Evolutionary conservation across 495 filamentous ascomycete species (phyloP).

Genomic region (Trichocladium antarcticum): DNA sequence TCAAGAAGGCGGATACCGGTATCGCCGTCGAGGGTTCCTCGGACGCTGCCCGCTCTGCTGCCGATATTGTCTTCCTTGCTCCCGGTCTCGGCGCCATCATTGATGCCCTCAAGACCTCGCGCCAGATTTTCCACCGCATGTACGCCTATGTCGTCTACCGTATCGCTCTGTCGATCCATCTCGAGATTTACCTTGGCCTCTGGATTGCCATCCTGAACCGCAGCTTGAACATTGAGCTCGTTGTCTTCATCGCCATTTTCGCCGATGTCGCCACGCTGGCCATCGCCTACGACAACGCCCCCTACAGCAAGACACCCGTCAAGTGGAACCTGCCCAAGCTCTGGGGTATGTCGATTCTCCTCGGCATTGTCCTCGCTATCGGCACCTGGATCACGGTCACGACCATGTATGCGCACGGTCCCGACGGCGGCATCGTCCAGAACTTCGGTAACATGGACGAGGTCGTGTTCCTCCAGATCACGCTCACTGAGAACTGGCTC

Average conservation of each 20-base stretch:
- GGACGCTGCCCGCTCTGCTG: constrained; percentile 82
- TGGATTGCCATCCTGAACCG: constrained; percentile 84
- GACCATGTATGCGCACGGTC: constrained; percentile 57
- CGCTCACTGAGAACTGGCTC: constrained; percentile 88
- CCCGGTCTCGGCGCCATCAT: constrained; percentile 89
- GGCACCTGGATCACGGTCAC: constrained; percentile 78
- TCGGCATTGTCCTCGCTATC: constrained; percentile 67
- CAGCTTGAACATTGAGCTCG: constrained; percentile 69
- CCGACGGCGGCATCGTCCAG: constrained; percentile 72
- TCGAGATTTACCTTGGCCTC: constrained; percentile 79
- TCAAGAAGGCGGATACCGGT: constrained; percentile 92
- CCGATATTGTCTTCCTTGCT: constrained; percentile 87
- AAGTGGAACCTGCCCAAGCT: constrained; percentile 91
- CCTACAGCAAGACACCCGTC: constrained; percentile 74
- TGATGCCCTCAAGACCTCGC: constrained; percentile 83
- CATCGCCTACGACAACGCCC: constrained; percentile 89
- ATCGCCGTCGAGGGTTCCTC: constrained; percentile 92
- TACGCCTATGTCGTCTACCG: constrained; percentile 94
- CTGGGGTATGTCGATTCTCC: constrained; percentile 79
- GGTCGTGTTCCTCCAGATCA: constrained; percentile 82
- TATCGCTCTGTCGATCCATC: constrained; percentile 82
- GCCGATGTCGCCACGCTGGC: constrained; percentile 87
- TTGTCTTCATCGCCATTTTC: constrained; percentile 91
- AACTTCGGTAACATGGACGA: constrained; percentile 72
- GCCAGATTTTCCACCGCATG: constrained; percentile 96